Evolutionary conservation across 2,329 filamentous ascomycete genomes (phyloP).

Genomic region (Paraphaeosphaeria sporulosa): DNA sequence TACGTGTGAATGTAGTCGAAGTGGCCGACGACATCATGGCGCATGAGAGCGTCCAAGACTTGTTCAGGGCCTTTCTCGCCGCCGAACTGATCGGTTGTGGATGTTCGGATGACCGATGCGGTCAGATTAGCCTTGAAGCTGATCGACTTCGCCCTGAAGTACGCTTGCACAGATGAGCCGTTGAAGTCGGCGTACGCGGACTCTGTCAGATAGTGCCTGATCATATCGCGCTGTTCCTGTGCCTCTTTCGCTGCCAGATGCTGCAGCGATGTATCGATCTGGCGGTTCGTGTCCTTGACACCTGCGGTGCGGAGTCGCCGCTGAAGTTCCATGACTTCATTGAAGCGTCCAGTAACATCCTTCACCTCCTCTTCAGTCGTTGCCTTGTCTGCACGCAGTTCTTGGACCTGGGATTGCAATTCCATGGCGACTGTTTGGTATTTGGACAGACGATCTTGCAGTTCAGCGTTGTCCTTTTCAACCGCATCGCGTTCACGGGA

Average conservation of each 20-base stretch:
- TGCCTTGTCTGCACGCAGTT: slow-evolving; percentile 70
- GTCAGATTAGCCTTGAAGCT: slow-evolving; percentile 74
- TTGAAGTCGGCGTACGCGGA: slow-evolving; percentile 70
- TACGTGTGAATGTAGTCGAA: slow-evolving; percentile 83
- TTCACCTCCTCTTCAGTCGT: slow-evolving; percentile 93
- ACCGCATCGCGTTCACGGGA: slow-evolving; percentile 75
- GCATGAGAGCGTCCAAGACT: slow-evolving; percentile 67
- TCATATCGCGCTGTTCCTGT: slow-evolving; percentile 84
- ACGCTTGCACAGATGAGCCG: slow-evolving; percentile 83
- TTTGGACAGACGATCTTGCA: slow-evolving; percentile 86
- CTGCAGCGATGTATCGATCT: slow-evolving; percentile 87
- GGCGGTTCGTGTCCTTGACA: slow-evolving; percentile 90
- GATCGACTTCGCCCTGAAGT: slow-evolving; percentile 83
- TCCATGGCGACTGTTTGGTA: slow-evolving; percentile 90
- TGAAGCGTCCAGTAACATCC: slow-evolving; percentile 84
- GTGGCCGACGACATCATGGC: slow-evolving; percentile 81
- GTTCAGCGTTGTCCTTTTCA: slow-evolving; percentile 81
- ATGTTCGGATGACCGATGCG: slow-evolving; percentile 8
- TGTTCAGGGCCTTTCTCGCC: slow-evolving; percentile 71
- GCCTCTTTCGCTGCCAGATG: slow-evolving; percentile 90
- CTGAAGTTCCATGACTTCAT: slow-evolving; percentile 96
- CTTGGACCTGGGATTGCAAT: slow-evolving; percentile 1
- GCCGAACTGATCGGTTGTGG: slow-evolving; percentile 4
- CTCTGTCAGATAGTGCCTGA: slow-evolving; percentile 86
- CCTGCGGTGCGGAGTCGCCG: slow-evolving; percentile 91